Evolutionary conservation across 2,329 filamentous ascomycete species (phyloP).

Genomic region (Byssothecium circinans): DNA sequence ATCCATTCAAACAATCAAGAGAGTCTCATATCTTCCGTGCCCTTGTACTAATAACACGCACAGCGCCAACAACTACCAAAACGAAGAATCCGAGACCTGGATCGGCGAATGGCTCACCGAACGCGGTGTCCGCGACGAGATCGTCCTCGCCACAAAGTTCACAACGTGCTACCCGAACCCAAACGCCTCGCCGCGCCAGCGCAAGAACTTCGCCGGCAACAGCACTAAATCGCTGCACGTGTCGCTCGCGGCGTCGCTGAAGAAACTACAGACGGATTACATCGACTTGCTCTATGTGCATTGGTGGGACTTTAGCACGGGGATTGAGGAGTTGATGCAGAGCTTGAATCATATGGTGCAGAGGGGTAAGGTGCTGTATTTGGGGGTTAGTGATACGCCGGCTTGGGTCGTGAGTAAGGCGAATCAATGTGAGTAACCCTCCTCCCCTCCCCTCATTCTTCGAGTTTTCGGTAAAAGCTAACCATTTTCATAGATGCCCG

Average conservation of each 20-base stretch:
- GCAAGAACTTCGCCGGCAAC: slow-evolving; percentile 49
- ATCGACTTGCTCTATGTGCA: slow-evolving; percentile 47
- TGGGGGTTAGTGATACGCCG: slow-evolving; percentile 44
- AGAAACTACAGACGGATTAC: slow-evolving; percentile 47
- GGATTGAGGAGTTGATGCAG: slow-evolving; percentile 43
- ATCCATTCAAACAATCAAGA: no score
- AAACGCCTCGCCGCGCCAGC: slow-evolving; percentile 25
- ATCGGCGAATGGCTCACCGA: slow-evolving; percentile 56
- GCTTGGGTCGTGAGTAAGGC: slow-evolving; percentile 51
- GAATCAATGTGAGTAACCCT: slow-evolving; percentile 45
- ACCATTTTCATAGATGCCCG: slow-evolving; percentile 58
- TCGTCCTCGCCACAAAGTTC: slow-evolving; percentile 60
- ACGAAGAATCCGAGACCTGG: slow-evolving; percentile 52
- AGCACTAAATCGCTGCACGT: slow-evolving; percentile 42
- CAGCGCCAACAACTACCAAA: slow-evolving; percentile 53
- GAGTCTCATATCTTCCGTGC: no score
- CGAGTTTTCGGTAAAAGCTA: no score
- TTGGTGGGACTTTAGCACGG: slow-evolving; percentile 46
- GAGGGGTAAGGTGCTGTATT: slow-evolving; percentile 44
- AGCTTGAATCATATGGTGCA: slow-evolving; percentile 39
- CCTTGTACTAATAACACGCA: no score
- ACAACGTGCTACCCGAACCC: slow-evolving; percentile 37
- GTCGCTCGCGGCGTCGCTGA: slow-evolving; percentile 44
- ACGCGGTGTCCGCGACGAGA: slow-evolving; percentile 51
- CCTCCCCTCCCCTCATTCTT: background rate